Percentiles rank a stretch among this genome's conserved stretches.
Conservation (phyloP, 2,329 filamentous ascomycete genomes). For the Colletotrichum neosansevieriae region DNA sequence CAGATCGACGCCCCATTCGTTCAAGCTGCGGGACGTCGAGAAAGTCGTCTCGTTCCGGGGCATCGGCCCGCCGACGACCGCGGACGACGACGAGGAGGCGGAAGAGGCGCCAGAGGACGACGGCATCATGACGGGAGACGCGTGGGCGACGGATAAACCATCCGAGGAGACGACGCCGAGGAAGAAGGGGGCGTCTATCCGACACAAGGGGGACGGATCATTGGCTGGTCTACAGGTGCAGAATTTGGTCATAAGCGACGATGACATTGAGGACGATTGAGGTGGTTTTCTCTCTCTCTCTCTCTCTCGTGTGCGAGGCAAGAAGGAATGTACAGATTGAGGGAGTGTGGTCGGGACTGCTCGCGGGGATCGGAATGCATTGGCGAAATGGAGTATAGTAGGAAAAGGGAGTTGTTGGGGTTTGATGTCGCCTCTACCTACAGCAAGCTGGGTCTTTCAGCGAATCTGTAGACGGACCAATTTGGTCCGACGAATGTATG, state of each 20-base stretch:
- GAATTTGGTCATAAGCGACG: conserved; percentile 81
- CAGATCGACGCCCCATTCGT: conserved; percentile 50
- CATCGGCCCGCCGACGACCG: conserved; percentile 58
- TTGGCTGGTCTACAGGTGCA: conserved; percentile 64
- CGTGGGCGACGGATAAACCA: conserved; percentile 73
- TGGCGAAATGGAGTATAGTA: too few relatives aligned
- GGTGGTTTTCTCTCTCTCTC: neutral
- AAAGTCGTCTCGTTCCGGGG: conserved; percentile 77
- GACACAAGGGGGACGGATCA: conserved; percentile 48
- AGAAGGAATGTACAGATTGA: neutral
- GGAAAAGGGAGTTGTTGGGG: neutral
- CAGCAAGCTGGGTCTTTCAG: too few relatives aligned
- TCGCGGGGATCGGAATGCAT: neutral
- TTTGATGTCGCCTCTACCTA: neutral
- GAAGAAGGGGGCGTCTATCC: conserved; percentile 58
- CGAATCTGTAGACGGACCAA: too few relatives aligned
- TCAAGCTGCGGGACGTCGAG: conserved; percentile 70
- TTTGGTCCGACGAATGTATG: too few relatives aligned
- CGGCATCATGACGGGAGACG: conserved; percentile 52
- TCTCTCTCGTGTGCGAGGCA: neutral
- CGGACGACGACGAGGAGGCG: conserved; percentile 58
- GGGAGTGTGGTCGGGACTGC: neutral
- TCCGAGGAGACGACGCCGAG: conserved; percentile 65
- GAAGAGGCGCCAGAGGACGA: conserved; percentile 57
- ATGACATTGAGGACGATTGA: conserved; percentile 80